A percentile compares a stretch with the other conserved stretches of the same genome.
Evolutionary conservation across 345 rosid genomes (phyloP).

Genomic region (Arabidopsis arenosa): DNA sequence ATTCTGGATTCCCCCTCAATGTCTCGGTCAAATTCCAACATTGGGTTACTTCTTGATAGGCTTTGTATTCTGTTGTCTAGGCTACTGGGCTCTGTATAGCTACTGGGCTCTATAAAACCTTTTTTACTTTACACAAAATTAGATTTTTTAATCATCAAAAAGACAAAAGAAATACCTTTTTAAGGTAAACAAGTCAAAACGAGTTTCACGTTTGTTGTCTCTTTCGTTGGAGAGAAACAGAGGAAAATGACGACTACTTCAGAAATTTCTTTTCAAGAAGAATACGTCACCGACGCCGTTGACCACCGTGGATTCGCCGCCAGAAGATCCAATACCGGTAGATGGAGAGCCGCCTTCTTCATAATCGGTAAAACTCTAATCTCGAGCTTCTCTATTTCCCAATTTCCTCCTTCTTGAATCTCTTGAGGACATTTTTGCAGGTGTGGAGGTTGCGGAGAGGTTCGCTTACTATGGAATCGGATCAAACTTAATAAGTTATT

Average conservation of each 20-base stretch:
- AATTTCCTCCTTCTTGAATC: background rate
- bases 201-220: background rate
- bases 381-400: conserved; percentile 6
- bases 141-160: no score
- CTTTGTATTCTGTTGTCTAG: no score
- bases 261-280: background rate
- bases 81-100: no score
- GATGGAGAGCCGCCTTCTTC: conserved; percentile 46
- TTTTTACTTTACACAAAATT: no score
- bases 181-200: background rate
- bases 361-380: conserved; percentile 31
- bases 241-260: background rate
- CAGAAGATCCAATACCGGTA: conserved; percentile 30
- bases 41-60: no score
- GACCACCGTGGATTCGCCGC: conserved; percentile 33
- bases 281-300: conserved; percentile 36
- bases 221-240: background rate
- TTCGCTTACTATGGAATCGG: conserved; percentile 50
- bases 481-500: conserved; percentile 49
- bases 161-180: background rate
- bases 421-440: conserved; percentile 17
- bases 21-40: no score
- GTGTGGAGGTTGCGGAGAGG: conserved; percentile 54
- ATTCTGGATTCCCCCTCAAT: no score
- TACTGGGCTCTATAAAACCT: no score